A percentile compares a stretch with the other conserved stretches of the same genome.
phyloP scores from a whole-genome alignment of 208 protist species.

The Porcisia deanei region DNA sequence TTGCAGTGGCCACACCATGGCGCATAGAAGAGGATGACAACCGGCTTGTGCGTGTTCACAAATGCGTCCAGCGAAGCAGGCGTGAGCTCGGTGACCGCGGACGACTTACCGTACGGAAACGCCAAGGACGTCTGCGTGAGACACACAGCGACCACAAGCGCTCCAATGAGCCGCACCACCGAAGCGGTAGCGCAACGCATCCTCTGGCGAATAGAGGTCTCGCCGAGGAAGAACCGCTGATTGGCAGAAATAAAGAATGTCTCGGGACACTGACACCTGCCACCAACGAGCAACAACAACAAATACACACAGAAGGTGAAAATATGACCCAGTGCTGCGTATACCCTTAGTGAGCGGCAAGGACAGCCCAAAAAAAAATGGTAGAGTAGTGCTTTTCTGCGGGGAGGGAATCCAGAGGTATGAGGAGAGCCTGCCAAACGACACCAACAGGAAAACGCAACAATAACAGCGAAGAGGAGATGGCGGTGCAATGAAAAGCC shows the following conservation, averaged over 20 bases:
- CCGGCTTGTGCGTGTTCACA: constrained; percentile 88
- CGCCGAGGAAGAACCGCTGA: neutral
- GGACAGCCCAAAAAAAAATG: no score
- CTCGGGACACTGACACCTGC: no score
- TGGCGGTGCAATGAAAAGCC: no score
- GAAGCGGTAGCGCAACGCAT: neutral
- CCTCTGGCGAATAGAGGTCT: neutral
- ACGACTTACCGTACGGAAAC: constrained; percentile 64
- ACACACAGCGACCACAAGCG: constrained; percentile 14
- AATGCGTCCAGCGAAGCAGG: constrained; percentile 60
- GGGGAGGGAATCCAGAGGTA: no score
- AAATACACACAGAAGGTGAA: no score
- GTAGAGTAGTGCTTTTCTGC: no score
- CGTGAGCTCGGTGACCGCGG: constrained; percentile 77
- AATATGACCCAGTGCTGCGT: no score
- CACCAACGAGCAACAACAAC: no score
- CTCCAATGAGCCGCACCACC: constrained; percentile 10
- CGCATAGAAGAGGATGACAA: constrained; percentile 93
- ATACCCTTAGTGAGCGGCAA: no score
- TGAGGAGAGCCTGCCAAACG: no score
- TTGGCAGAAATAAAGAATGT: neutral
- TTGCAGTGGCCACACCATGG: constrained; percentile 97
- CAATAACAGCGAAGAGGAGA: no score
- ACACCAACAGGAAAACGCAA: no score
- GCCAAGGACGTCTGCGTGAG: constrained; percentile 13